phyloP scores from a whole-genome alignment of 1,284 basidiomycete genomes.

The Heterobasidion parviporum region DNA sequence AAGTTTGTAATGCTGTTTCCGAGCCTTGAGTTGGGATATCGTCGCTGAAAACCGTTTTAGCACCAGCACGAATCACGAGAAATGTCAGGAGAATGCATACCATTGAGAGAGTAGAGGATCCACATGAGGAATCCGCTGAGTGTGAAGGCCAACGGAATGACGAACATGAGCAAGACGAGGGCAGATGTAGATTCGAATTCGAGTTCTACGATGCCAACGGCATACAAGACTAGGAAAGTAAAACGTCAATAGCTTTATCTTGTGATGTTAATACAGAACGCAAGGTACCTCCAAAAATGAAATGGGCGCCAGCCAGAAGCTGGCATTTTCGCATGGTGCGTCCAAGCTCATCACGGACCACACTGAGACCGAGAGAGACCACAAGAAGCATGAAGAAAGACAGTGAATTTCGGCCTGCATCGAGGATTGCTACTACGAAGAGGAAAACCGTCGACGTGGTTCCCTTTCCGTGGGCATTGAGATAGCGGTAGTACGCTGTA shows the following conservation, averaged over 20 bases:
- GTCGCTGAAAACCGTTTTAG: constrained; percentile 47
- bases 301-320: constrained; percentile 75
- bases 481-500: constrained; percentile 77
- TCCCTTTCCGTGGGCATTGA: constrained; percentile 81
- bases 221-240: constrained; percentile 64
- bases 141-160: constrained; percentile 91
- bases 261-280: background rate
- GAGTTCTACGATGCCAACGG: constrained; percentile 87
- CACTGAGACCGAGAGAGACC: constrained; percentile 81
- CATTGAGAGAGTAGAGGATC: constrained; percentile 88
- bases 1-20: constrained; percentile 85
- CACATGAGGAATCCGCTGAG: constrained; percentile 92
- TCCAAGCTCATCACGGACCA: constrained; percentile 76
- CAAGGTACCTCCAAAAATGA: constrained; percentile 82
- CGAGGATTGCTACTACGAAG: constrained; percentile 85
- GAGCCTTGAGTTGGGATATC: constrained; percentile 72
- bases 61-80: constrained; percentile 1
- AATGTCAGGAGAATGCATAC: constrained; percentile 28
- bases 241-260: background rate
- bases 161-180: constrained; percentile 72
- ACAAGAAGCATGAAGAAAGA: constrained; percentile 95
- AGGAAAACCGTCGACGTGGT: constrained; percentile 75
- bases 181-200: constrained; percentile 85
- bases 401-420: constrained; percentile 89
- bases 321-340: constrained; percentile 74